Percentiles rank a stretch among this genome's conserved stretches.
Evolutionary conservation across 208 protist genomes (phyloP).

Genomic region (Lotmaria passim): DNA sequence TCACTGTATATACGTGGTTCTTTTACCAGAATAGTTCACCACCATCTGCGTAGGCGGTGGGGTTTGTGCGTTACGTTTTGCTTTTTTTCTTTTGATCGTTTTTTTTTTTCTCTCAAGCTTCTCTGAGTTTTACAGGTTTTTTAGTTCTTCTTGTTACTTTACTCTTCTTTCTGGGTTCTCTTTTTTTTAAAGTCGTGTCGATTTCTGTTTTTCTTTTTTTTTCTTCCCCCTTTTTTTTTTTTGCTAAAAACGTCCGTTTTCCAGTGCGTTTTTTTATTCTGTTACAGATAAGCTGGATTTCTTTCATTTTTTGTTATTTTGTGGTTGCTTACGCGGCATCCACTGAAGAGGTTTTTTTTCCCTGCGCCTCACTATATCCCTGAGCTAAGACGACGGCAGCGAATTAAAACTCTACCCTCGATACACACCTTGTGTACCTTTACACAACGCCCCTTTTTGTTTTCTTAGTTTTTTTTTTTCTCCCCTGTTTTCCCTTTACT

Average conservation of each 20-base stretch:
- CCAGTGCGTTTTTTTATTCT: no score
- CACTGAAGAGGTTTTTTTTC: no score
- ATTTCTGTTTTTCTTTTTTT: background rate
- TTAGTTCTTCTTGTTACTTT: constrained; percentile 3
- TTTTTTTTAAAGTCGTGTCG: no score
- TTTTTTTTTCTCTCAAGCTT: constrained; percentile 9
- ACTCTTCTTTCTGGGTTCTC: background rate
- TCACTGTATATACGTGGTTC: background rate
- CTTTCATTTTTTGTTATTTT: no score
- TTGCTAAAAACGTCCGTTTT: no score
- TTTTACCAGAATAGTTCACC: no score
- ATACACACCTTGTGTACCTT: background rate
- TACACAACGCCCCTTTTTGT: constrained; percentile 22
- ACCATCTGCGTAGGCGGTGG: background rate
- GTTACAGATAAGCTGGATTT: no score
- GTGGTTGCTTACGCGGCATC: no score
- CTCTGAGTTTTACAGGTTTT: constrained; percentile 2
- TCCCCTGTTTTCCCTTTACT: background rate
- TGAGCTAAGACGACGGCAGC: no score
- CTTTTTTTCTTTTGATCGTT: background rate
- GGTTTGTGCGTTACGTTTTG: background rate
- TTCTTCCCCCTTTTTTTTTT: no score
- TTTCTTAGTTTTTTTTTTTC: background rate
- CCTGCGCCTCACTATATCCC: no score
- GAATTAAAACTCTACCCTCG: no score